Conservation (phyloP, 345 rosid genomes). For the Balakata baccata region DNA sequence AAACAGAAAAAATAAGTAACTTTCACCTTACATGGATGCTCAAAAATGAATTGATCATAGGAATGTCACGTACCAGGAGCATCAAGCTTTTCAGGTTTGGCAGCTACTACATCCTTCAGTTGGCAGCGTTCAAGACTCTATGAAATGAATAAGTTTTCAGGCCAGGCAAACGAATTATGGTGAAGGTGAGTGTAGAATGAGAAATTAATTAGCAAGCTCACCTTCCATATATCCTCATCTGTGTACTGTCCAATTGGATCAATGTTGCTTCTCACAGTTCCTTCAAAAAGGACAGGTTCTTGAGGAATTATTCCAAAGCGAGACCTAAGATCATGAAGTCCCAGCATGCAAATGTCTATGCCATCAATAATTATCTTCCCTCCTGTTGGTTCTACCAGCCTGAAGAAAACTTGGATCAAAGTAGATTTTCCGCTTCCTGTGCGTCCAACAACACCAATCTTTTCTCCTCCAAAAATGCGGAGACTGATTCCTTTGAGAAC, state of each 20-base stretch:
- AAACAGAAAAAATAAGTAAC: too few relatives aligned
- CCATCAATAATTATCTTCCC: slow-evolving; percentile 85
- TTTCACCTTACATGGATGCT: not conserved
- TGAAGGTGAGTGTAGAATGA: not conserved
- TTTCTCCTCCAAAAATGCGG: slow-evolving; percentile 78
- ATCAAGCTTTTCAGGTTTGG: slow-evolving; percentile 79
- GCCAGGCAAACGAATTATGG: not conserved
- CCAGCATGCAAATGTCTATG: slow-evolving; percentile 60
- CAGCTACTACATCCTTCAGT: slow-evolving; percentile 65
- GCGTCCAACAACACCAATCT: slow-evolving; percentile 88
- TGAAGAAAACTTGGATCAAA: slow-evolving; percentile 77
- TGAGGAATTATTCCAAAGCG: slow-evolving; percentile 95
- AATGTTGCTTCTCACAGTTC: slow-evolving; percentile 86
- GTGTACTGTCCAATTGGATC: slow-evolving; percentile 75
- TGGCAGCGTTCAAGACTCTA: slow-evolving; percentile 93
- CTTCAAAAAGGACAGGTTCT: slow-evolving; percentile 95
- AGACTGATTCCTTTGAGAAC: slow-evolving; percentile 80
- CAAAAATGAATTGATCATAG: not conserved
- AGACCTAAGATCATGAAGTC: slow-evolving; percentile 90
- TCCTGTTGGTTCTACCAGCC: slow-evolving; percentile 84
- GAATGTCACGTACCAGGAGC: slow-evolving; percentile 45
- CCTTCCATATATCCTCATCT: slow-evolving; percentile 96
- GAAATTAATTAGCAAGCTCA: slow-evolving; percentile 16
- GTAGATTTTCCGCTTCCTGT: slow-evolving; percentile 98
- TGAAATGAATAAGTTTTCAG: slow-evolving; percentile 4